Percentiles rank a stretch among this genome's conserved stretches.
Evolutionary conservation across 2,329 filamentous ascomycete species (phyloP).

Genomic region (Plenodomus biglobosus): DNA sequence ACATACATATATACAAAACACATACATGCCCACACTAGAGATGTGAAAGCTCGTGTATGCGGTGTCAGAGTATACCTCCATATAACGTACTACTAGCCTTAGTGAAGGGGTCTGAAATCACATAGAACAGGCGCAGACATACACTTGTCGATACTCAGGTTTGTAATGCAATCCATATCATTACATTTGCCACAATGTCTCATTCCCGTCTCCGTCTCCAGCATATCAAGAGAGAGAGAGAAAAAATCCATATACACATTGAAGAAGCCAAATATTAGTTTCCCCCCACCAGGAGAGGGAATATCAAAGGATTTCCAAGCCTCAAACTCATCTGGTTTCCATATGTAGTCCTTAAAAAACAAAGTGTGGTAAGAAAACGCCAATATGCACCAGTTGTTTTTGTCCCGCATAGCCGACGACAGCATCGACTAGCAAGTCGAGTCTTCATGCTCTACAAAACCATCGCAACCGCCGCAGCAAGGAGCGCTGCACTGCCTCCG

Average conservation of each 20-base stretch:
- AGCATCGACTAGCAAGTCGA: background rate
- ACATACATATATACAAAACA: too few relatives aligned
- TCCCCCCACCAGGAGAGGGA: background rate
- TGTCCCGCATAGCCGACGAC: background rate
- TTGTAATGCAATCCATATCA: background rate
- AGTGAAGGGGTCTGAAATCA: too few relatives aligned
- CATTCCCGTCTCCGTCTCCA: background rate
- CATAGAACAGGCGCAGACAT: too few relatives aligned
- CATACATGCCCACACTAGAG: too few relatives aligned
- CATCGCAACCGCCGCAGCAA: constrained; percentile 27
- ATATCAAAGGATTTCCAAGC: background rate
- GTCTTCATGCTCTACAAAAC: constrained; percentile 22
- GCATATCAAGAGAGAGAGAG: background rate
- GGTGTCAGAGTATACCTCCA: too few relatives aligned
- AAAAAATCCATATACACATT: background rate
- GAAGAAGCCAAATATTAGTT: background rate
- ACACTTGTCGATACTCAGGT: too few relatives aligned
- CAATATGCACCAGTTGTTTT: constrained; percentile 11
- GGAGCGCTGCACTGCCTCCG: constrained; percentile 23
- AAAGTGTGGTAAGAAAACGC: constrained; percentile 17
- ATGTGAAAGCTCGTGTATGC: too few relatives aligned
- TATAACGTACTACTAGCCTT: too few relatives aligned
- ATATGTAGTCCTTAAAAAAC: constrained; percentile 8
- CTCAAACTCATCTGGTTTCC: constrained; percentile 22
- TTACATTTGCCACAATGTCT: background rate